Base-by-base conservation (phyloP, 2,329 filamentous ascomycete species). In the Penicillium freii region DNA sequence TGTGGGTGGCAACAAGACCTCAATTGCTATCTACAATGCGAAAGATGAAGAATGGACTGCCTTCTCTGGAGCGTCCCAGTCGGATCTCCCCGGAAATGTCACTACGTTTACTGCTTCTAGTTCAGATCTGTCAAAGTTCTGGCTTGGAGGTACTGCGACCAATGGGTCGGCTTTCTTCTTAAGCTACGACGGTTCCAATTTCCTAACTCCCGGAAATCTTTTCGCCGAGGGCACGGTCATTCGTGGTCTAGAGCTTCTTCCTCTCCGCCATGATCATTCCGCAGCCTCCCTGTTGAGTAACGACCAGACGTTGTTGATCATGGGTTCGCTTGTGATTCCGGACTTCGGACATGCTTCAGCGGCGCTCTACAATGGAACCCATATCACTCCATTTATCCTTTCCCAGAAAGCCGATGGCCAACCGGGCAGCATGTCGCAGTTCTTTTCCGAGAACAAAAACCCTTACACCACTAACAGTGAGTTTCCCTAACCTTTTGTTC, bases 321-420 rank as follows among this genome's bases (percentile, higher is more conserved):
- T 91, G n/a, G 94, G 94, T 39, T 84, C 88, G 52, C 84, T 99
- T 64, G 82, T 86, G 62, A 81, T 97, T 19, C 85, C 88, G 0
- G 78, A 79, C 48, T 92, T 92, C 70, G 92, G 93, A 57, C 87
- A 87, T 56, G 91, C 89, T 6, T 96, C 93, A 15, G 92, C 91
- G 9, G 93, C 87, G 8, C 79, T 97, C 29, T 99, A 90, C 78
- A 91, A 97, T 69, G 94, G 94, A 66, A 91, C 87, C 11, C 78
- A 80, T 3, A 86, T 93, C 71, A 81, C 81, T 51, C 93, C 94
- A 0, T 96, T 93, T 72, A 83, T 91, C 40, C 82, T 99, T 42
- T 90, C 92, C 2, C 88, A 85, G 45, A 88, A 82, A 57, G 76
- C 82, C 13, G 81, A 86, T 67, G 86, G 86, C 57, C 80, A 81